Evolutionary conservation across 495 filamentous ascomycete species (phyloP).

Genomic region (Trichocladium uniseriatum): DNA sequence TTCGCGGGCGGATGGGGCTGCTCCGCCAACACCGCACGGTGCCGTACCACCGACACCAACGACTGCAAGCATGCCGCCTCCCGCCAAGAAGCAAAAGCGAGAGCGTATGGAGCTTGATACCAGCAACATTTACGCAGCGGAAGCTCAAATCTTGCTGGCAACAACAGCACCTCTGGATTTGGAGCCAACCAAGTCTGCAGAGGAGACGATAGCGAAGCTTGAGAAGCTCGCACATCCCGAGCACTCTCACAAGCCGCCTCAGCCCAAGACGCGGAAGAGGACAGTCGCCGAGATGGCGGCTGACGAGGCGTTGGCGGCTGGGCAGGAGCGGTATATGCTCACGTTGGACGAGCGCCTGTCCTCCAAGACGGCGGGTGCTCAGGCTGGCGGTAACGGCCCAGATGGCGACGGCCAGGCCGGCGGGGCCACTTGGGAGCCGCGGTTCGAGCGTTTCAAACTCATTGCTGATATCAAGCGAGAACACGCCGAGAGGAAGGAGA

Average conservation of each 20-base stretch:
- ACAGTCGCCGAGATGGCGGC: constrained; percentile 90
- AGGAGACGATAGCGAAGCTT: constrained; percentile 59
- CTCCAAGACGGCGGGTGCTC: constrained; percentile 45
- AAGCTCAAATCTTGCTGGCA: constrained; percentile 58
- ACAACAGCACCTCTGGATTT: constrained; percentile 69
- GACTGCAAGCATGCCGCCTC: constrained; percentile 42
- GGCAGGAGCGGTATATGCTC: constrained; percentile 86
- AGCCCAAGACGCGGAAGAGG: constrained; percentile 82
- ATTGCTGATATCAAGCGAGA: constrained; percentile 74
- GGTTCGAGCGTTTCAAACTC: constrained; percentile 84
- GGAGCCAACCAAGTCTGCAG: constrained; percentile 57
- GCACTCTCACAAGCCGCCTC: constrained; percentile 63
- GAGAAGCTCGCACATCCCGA: constrained; percentile 63
- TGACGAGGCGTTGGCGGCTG: constrained; percentile 81
- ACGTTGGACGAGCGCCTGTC: constrained; percentile 79
- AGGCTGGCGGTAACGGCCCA: constrained; percentile 50
- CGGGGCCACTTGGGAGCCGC: constrained; percentile 63
- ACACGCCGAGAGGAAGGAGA: constrained; percentile 62
- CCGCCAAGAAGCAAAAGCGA: constrained; percentile 59
- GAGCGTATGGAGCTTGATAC: constrained; percentile 65
- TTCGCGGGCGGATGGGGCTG: constrained; percentile 40
- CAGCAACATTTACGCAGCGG: constrained; percentile 59
- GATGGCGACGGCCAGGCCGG: constrained; percentile 67
- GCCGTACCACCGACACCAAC: constrained; percentile 54
- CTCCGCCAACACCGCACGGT: constrained; percentile 56